Evolutionary conservation across 345 rosid genomes (phyloP).

Genomic region (Conringia planisiliqua): DNA sequence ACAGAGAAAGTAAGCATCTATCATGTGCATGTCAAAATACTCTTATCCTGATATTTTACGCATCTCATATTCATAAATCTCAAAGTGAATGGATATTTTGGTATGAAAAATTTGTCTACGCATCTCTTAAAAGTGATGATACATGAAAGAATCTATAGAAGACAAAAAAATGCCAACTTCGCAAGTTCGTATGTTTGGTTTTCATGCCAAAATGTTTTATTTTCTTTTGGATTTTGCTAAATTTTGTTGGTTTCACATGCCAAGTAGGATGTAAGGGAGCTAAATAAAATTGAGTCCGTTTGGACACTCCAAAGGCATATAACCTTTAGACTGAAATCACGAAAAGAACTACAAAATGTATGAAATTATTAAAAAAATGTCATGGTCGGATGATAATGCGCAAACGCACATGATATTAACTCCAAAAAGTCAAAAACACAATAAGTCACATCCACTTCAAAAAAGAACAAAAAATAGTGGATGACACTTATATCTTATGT

Average conservation of each 20-base stretch:
- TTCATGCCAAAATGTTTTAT: neutral
- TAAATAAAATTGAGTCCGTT: neutral
- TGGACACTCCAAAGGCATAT: neutral
- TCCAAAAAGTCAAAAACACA: constrained; percentile 17
- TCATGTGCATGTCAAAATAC: neutral
- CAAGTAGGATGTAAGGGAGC: neutral
- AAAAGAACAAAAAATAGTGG: constrained; percentile 14
- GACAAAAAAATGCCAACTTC: neutral
- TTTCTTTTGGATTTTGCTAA: neutral
- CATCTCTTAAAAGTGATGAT: neutral
- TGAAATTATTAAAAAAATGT: neutral
- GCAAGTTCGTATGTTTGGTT: neutral
- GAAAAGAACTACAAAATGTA: neutral
- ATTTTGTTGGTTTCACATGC: neutral
- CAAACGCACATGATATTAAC: constrained; percentile 8
- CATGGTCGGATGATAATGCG: constrained; percentile 15
- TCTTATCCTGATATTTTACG: neutral
- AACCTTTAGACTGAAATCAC: neutral
- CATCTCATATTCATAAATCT: neutral
- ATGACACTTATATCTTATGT: constrained; percentile 16
- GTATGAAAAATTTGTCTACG: neutral
- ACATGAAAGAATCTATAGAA: neutral
- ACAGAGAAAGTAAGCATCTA: neutral
- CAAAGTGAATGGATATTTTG: neutral
- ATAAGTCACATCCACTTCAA: constrained; percentile 25